Evolutionary conservation across 495 filamentous ascomycete genomes (phyloP).

Genomic region (Chaetomidium leptoderma): DNA sequence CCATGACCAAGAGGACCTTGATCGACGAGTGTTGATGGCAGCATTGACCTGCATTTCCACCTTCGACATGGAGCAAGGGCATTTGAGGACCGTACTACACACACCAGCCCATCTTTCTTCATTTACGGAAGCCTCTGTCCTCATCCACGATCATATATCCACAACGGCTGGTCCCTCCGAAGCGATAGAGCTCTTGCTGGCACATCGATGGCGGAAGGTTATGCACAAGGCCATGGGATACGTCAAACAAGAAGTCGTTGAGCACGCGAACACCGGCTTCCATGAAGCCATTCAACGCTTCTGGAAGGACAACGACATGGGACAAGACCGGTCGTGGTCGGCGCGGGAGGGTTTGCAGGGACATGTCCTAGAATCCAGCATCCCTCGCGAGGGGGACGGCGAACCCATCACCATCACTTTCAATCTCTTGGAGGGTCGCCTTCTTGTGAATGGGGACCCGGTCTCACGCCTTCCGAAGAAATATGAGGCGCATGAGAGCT

Average conservation of each 20-base stretch:
- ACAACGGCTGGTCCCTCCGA: neutral
- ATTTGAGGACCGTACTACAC: constrained; percentile 4
- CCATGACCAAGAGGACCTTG: constrained; percentile 1
- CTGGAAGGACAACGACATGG: constrained; percentile 17
- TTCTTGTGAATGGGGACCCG: constrained; percentile 55
- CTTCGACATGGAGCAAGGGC: constrained; percentile 8
- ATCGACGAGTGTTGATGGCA: constrained; percentile 7
- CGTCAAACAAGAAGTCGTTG: neutral
- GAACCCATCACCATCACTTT: constrained; percentile 37
- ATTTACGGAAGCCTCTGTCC: constrained; percentile 12
- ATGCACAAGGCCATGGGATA: constrained; percentile 12
- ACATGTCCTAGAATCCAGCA: constrained; percentile 13
- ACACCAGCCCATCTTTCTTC: neutral
- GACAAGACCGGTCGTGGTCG: neutral
- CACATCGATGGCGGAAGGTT: constrained; percentile 11
- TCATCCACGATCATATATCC: constrained; percentile 12
- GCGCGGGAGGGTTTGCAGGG: neutral
- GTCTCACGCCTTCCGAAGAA: constrained; percentile 46
- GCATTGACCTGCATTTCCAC: constrained; percentile 16
- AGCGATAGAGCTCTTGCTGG: constrained; percentile 4
- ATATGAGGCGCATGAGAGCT: constrained; percentile 40
- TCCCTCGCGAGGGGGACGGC: neutral
- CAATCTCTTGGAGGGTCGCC: constrained; percentile 52
- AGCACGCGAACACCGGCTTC: constrained; percentile 5
- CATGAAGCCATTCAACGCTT: constrained; percentile 15